Evolutionary conservation across 768 basidiomycete species (phyloP), one percentile per base, ranked within the genome.

Genomic region (Naganishia randhawae): DNA sequence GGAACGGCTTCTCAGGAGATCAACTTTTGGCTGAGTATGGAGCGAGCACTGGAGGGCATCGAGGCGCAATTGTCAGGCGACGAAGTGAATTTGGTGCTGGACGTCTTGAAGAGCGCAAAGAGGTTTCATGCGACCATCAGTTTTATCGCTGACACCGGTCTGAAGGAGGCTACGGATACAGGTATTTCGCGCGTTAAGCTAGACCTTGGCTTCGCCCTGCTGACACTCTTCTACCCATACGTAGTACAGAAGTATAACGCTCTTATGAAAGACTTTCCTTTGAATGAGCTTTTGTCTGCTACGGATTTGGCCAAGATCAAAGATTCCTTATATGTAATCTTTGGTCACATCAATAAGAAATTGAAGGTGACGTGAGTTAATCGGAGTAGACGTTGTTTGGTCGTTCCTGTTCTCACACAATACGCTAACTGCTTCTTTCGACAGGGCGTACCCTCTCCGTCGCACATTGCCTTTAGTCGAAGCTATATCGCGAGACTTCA

Each of bases 1-100:
- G 95, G 95, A 1, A 98, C 95, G 0, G 95, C 96, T 1, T 94
- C 92, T 0, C 96, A 99, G 76, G 96, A 98, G 79, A 93, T 99
- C 83, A 98, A 98, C 80, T 98, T 99, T 75, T 98, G 96, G 96
- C 83, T 98, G 27, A 90, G 89, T 78, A 84, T 99, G 79, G 96
- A 99, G 78, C 84, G 90, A 50, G 93, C 93, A 7, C 80, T 99
- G 71, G 96, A 98, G 75, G 89, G 86, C 0, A 98, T 98, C 75
- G 94, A 97, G 75, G 82, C 86, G 0, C 96, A 99, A 75, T 83
- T 99, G 69, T 84, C 88, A 71, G 91, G 90, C 70, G 94, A 97
- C 55, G 91, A 93, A 76, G 91, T 99, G 52, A 86, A 86, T 67
- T 70, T 83, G 54, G 80, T 81, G 1, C 72, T 83, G 70, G 94